Base-by-base conservation (phyloP, 208 protist species). In the Wallacemonas sp. region DNA sequence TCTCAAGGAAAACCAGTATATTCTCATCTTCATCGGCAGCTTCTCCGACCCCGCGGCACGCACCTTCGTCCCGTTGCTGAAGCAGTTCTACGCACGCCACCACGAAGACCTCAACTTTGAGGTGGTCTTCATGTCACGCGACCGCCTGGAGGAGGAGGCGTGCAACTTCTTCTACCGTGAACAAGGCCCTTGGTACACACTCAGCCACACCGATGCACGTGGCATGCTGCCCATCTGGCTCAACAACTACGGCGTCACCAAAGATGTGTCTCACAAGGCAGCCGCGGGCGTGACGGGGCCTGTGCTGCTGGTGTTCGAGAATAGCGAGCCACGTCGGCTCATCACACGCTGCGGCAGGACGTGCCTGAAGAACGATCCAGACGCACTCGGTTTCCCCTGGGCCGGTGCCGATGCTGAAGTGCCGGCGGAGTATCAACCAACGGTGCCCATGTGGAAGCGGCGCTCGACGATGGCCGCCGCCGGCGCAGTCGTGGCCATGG, bases 21-120 rank as follows among this genome's bases (percentile, higher is more conserved):
- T 84, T 2, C 23, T 80, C 1, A 11, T 85, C 1, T 88, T 85
- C 72, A 82, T 91, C 56, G 67, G 55, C 23, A 72, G 76, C 61
- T 71, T 74, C 64, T 84, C 71, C 72, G 85, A 77, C 72, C 61
- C 76, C 12, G 78, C 78, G 23, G 86, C 77, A 48, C 65, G 67
- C 24, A 9, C 46, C 26, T 87, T 88, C 65, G 83, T 80, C 9
- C 85, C 81, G 19, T 0, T 61, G 61, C 72, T 91, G 1, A 61
- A 57, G 14, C 17, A 54, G 2, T 70, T 79, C 43, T 72, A 76
- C 43, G 70, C 66, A 17, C 26, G 19, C 3, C 63, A 72, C 52
- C 19, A 54, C 29, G 17, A 57, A 6, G 41, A 34, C 11, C 41
- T 67, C 33, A 41, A 61, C 17, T 80, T 85, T 54, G 76, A 81